These are phyloP conservation scores for Alopecurus myosuroides DNA, from an alignment of 176 grass and related monocot genomes.

Conservation along the genomic window DNA sequence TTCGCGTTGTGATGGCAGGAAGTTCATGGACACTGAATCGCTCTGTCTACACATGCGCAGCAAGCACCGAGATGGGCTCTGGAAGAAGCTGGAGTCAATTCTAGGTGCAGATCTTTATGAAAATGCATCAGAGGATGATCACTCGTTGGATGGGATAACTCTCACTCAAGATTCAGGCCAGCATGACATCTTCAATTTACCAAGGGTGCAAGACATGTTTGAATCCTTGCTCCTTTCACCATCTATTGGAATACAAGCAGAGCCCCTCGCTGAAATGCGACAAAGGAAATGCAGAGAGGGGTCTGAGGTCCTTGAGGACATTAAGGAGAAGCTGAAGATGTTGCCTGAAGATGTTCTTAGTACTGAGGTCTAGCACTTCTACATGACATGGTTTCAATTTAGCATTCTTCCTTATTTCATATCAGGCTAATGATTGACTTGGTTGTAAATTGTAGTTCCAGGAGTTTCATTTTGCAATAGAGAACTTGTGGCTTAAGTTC, in stretches of 20 bases:
- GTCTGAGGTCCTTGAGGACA: background rate
- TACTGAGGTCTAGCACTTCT: background rate
- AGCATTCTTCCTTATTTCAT: background rate
- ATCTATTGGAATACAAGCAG: background rate
- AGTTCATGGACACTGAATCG: background rate
- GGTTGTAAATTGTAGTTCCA: background rate
- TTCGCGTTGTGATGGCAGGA: background rate
- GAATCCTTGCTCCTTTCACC: background rate
- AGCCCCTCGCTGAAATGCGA: background rate
- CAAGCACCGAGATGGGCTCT: background rate
- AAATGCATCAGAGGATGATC: background rate
- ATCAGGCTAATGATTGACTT: background rate
- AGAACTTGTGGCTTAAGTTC: background rate
- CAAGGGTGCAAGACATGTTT: background rate
- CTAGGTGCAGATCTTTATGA: background rate
- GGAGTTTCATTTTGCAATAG: background rate
- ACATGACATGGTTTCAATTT: background rate
- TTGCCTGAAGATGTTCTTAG: background rate
- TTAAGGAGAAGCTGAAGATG: background rate
- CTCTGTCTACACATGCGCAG: background rate
- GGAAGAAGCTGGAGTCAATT: background rate
- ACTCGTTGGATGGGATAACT: background rate
- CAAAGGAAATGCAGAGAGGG: background rate
- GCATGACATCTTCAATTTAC: background rate
- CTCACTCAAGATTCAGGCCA: constrained; percentile 1